Conservation (phyloP, 495 filamentous ascomycete genomes). For the Daldinia concentrica region DNA sequence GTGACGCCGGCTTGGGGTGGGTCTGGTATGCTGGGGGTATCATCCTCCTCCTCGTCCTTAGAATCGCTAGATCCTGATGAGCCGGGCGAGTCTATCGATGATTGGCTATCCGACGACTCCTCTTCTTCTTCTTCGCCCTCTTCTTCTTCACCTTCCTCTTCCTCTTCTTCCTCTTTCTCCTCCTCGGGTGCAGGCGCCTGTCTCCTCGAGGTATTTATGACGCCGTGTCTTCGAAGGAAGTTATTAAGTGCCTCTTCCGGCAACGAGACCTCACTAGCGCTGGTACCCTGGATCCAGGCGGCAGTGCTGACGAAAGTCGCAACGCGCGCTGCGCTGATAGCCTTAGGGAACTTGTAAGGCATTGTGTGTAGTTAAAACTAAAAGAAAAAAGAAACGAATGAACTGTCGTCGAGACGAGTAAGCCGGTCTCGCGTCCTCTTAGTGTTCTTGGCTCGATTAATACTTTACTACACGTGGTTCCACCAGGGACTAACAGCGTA, state of each 20-base stretch:
- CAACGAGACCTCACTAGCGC: constrained; percentile 31
- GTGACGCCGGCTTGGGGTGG: constrained; percentile 26
- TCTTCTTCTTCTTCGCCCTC: neutral
- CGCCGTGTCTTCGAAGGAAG: constrained; percentile 32
- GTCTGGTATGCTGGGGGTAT: neutral
- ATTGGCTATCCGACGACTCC: neutral
- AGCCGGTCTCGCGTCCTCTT: constrained; percentile 34
- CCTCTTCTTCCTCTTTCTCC: constrained; percentile 8
- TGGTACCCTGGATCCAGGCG: constrained; percentile 38
- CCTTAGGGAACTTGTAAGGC: constrained; percentile 32
- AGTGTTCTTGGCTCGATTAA: constrained; percentile 8
- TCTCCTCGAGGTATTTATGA: constrained; percentile 10
- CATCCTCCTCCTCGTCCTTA: constrained; percentile 6
- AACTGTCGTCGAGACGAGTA: constrained; percentile 39
- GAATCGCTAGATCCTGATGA: constrained; percentile 14
- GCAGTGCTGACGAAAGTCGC: constrained; percentile 42
- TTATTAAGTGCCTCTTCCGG: constrained; percentile 39
- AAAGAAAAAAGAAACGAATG: constrained; percentile 26
- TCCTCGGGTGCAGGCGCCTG: constrained; percentile 4
- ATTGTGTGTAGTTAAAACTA: constrained; percentile 14
- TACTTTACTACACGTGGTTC: constrained; percentile 25
- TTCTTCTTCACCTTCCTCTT: constrained; percentile 6
- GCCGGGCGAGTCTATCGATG: constrained; percentile 9
- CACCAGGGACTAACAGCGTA: constrained; percentile 33
- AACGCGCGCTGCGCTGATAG: constrained; percentile 41